A percentile compares a stretch with the other conserved stretches of the same genome.
Evolutionary conservation across 2,329 filamentous ascomycete genomes (phyloP).

Genomic region (Zasmidium citrigriseum): DNA sequence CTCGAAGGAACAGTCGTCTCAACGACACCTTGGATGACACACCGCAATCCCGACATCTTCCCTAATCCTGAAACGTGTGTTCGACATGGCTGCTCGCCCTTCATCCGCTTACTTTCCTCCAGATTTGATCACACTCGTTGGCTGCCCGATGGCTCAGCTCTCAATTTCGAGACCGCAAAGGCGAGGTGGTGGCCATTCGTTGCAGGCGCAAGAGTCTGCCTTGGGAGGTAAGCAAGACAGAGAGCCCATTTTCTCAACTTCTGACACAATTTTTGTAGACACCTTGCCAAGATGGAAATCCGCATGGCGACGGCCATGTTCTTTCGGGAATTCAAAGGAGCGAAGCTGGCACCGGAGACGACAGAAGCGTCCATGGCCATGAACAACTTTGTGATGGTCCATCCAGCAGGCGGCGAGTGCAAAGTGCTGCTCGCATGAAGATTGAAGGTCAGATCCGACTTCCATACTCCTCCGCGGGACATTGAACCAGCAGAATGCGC

Average conservation of each 20-base stretch:
- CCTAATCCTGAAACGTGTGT: background rate
- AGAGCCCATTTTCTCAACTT: no score
- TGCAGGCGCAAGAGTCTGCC: constrained; percentile 5
- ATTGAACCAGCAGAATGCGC: no score
- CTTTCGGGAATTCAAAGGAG: constrained; percentile 15
- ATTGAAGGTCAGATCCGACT: no score
- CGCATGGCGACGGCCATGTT: constrained; percentile 13
- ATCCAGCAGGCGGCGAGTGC: no score
- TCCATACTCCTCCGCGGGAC: no score
- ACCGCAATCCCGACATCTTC: background rate
- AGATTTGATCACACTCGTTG: constrained; percentile 7
- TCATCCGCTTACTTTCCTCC: background rate
- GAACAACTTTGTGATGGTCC: no score
- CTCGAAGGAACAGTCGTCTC: constrained; percentile 12
- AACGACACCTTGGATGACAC: background rate
- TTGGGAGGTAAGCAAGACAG: no score
- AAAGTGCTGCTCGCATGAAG: no score
- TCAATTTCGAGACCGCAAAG: background rate
- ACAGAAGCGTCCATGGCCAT: constrained; percentile 15
- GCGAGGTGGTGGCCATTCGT: constrained; percentile 9
- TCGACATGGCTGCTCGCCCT: no score
- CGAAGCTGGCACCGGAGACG: constrained; percentile 8
- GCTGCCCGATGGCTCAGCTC: background rate
- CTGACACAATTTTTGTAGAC: constrained; percentile 11
- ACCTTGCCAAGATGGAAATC: constrained; percentile 18